Conservation (phyloP, 2,329 filamentous ascomycete genomes). For the Venturia effusa region DNA sequence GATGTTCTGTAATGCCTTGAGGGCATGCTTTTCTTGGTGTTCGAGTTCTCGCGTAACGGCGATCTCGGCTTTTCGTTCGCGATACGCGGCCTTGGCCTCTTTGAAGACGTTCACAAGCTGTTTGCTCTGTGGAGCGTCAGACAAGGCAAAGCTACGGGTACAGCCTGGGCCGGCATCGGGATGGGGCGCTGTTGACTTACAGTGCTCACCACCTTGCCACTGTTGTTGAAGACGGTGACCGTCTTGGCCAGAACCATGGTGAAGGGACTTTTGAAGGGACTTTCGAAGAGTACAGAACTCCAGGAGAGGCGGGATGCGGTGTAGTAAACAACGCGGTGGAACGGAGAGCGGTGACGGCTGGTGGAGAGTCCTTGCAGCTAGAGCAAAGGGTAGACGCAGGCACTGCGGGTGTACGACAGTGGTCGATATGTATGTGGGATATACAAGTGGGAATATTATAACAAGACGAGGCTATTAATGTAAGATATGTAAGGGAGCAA, state of each 20-base stretch:
- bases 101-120: conserved; percentile 85
- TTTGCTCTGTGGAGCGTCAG: conserved; percentile 58
- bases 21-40: conserved; percentile 46
- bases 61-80: conserved; percentile 76
- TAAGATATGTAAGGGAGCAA: background rate
- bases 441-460: background rate
- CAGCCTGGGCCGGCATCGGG: conserved; percentile 1
- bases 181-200: conserved; percentile 41
- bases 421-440: background rate
- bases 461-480: background rate
- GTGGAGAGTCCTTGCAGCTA: background rate
- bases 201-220: conserved; percentile 81
- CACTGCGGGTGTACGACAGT: background rate
- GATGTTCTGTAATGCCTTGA: conserved; percentile 45
- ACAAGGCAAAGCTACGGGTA: conserved; percentile 6
- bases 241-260: conserved; percentile 49
- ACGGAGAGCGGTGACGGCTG: background rate
- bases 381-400: background rate
- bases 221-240: conserved; percentile 82
- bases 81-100: conserved; percentile 79
- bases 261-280: background rate
- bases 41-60: conserved; percentile 56
- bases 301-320: background rate
- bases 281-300: background rate
- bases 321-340: background rate